Evolutionary conservation across 805 yeast species (phyloP), one percentile per base, ranked within the genome.

Genomic region (Cyberlindnera galapagoensis): DNA sequence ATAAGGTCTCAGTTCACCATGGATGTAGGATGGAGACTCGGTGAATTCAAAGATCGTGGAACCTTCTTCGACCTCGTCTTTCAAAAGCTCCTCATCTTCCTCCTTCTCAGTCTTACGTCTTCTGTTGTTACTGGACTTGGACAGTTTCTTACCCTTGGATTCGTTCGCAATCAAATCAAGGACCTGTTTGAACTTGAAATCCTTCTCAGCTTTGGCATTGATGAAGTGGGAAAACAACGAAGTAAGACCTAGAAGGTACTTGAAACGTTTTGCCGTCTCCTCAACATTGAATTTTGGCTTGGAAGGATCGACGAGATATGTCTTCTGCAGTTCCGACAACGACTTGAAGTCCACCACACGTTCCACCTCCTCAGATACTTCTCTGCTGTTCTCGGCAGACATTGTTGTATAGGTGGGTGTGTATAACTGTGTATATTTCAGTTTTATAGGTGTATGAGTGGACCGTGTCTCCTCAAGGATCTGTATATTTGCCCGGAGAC

Each of bases 11-110:
- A 82, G 55, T 24, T 52, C 49, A 26, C 94, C 94, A 38, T 72
- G 57, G 16, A 83, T 53, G 46, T 67, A 90, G 3, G 75, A 66
- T 1, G 98, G 98, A 3, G 88, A 76, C 50, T 86, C 95, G 2
- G 92, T 80, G 47, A 90, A 73, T 26, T 83, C 80, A 1, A 84
- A 76, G 18, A 76, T 62, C 13, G 46, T 42, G 13, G 46, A 46
- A 8, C 45, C 47, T 12, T 56, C 61, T 9, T 56, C 58, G 30
- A 65, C 67, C 35, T 71, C 76, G 28, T 80, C 79, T 42, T 75
- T 66, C 59, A 87, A 62, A 36, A 83, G 61, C 47, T 80, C 86
- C 1, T 75, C 85, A 52, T 82, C 88, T 51, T 81, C 92, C 52
- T 81, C 88, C 50, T 75, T 72, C 46, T 80, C 88, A 4, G 85